Base-by-base conservation (phyloP, 106 monocot genomes). In the Cymbidium sinense region DNA sequence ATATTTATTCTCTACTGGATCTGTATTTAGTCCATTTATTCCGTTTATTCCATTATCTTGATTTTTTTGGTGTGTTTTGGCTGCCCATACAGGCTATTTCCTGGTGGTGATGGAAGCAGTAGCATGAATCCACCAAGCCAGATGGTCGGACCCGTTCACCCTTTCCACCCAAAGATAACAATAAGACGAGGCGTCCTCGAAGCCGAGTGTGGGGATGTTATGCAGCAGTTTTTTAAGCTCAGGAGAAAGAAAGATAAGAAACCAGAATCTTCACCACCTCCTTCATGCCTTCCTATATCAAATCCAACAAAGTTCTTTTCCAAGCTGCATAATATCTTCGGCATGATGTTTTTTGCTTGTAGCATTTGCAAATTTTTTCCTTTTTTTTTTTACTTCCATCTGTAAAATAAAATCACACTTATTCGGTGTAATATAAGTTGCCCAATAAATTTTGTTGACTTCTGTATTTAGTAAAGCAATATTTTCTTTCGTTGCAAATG, bases 151-250 rank as follows among this genome's bases (percentile, higher is more conserved):
- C 96, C 96, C 37, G 85, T 96, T 23, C 96, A 96, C 73, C 96
- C 96, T 2, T 96, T 96, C 83, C 96, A 96, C 77, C 93, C 96
- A 43, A 91, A 93, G 65, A 91, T 96, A 74, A 86, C 15, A 47
- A 82, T 89, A 70, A 82, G 93, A 37, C 85, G 96, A 10, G 93
- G 93, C 0, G 75, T 93, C 41, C 96, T 96, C 19, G 86, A 82
- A 43, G 79, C 85, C 0, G 93, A 96, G 74, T 96, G 96, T 69
- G 76, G 89, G 6, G 93, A 96, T 33, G 82, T 82, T 27, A 91
- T 96, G 93, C 96, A 96, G 52, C 96, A 93, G 39, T 96, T 96
- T 82, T 96, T 96, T 75, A 83, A 88, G 71, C 87, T 93, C 34
- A 85, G 87, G 78, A 89, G 96, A 78, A 91, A 71, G 84, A 89